A percentile compares a stretch with the other conserved stretches of the same genome.
Evolutionary conservation across 2,329 filamentous ascomycete genomes (phyloP).

Genomic region (Colletotrichum phormii): DNA sequence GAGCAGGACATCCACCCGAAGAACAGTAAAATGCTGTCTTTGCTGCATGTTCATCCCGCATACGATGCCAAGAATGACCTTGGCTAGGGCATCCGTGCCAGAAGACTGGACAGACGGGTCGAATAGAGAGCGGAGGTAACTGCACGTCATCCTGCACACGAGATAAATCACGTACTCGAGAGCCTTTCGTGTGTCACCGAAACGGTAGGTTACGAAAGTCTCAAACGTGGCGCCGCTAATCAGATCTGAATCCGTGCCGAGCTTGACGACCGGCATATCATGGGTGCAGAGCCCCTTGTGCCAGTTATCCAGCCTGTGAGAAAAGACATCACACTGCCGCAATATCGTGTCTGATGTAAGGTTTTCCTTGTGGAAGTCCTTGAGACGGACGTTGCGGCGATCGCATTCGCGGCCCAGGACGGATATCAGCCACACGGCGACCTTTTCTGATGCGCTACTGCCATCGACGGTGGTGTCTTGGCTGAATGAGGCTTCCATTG

Average conservation of each 20-base stretch:
- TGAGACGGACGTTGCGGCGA: conserved; percentile 1
- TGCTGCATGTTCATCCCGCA: conserved; percentile 23
- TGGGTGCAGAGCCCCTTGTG: conserved; percentile 6
- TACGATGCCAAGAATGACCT: conserved; percentile 17
- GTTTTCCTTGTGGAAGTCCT: conserved; percentile 18
- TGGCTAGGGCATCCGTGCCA: conserved; percentile 3
- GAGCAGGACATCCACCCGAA: conserved; percentile 19
- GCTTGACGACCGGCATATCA: conserved; percentile 13
- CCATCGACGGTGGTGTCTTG: neutral
- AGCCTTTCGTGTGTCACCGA: neutral
- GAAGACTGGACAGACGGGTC: conserved; percentile 5
- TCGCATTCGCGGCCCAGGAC: conserved; percentile 11
- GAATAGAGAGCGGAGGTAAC: conserved; percentile 17
- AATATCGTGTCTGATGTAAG: neutral
- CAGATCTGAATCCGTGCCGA: conserved; percentile 5
- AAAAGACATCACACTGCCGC: conserved; percentile 14
- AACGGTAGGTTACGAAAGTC: conserved; percentile 15
- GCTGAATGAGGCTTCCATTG: conserved; percentile 22
- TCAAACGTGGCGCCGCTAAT: conserved; percentile 20
- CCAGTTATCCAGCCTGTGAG: conserved; percentile 11
- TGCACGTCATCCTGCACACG: conserved; percentile 12
- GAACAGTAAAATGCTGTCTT: conserved; percentile 12
- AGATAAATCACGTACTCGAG: conserved; percentile 26
- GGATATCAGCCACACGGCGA: conserved; percentile 14
- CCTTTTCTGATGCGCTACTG: conserved; percentile 20